These are phyloP conservation scores for Sherardia arvensis DNA, from an alignment of 257 asterid species.

Conservation along the genomic window DNA sequence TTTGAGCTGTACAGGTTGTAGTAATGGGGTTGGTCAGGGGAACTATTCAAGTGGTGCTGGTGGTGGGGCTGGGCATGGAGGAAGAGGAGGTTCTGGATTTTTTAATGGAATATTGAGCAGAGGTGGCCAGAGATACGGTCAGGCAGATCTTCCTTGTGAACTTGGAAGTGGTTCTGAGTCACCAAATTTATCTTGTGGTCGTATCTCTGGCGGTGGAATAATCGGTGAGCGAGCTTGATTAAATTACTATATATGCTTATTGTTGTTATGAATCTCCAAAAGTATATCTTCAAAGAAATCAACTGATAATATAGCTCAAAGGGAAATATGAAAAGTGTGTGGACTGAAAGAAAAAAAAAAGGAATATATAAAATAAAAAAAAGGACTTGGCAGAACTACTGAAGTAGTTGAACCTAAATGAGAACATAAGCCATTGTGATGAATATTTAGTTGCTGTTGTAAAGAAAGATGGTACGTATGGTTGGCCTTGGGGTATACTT, in stretches of 20 bases:
- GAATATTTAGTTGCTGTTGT: too few species aligned
- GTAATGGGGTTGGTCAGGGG: slow-evolving; percentile 85
- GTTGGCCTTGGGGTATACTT: too few species aligned
- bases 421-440: too few species aligned
- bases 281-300: not conserved
- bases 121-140: slow-evolving; percentile 83
- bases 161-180: slow-evolving; percentile 85
- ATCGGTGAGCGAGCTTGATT: slow-evolving; percentile 43
- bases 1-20: slow-evolving; percentile 57
- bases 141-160: slow-evolving; percentile 91
- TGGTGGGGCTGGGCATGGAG: slow-evolving; percentile 98
- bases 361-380: not conserved
- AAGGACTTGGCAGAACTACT: too few species aligned
- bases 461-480: too few species aligned
- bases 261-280: not conserved
- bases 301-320: not conserved
- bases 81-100: slow-evolving; percentile 89
- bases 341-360: not conserved
- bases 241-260: not conserved
- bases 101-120: slow-evolving; percentile 58
- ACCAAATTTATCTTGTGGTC: slow-evolving; percentile 60
- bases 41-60: slow-evolving; percentile 91
- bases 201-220: slow-evolving; percentile 87
- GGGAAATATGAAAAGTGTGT: not conserved
- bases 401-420: too few species aligned